phyloP scores from a whole-genome alignment of 2,329 filamentous ascomycete genomes.

The Thelonectria olida region DNA sequence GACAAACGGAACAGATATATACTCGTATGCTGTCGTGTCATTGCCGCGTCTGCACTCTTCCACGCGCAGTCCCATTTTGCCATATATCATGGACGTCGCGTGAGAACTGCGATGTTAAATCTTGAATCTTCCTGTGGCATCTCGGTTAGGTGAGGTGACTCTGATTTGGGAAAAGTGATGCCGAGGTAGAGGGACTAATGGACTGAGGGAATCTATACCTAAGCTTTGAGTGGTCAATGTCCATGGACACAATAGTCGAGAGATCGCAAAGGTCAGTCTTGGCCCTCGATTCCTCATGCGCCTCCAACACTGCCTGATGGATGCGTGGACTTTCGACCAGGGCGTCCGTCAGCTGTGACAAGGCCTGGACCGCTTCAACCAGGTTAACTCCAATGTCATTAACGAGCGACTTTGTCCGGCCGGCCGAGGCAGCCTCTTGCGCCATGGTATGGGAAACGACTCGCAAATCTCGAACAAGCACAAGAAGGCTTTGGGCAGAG shows the following conservation, averaged over 20 bases:
- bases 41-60: too few relatives aligned
- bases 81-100: conserved; percentile 29
- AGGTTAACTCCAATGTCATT: conserved; percentile 49
- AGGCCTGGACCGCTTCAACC: conserved; percentile 42
- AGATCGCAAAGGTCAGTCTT: conserved; percentile 42
- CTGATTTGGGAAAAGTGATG: neutral
- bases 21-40: too few relatives aligned
- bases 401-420: conserved; percentile 38
- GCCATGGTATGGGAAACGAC: conserved; percentile 23
- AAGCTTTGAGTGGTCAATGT: conserved; percentile 38
- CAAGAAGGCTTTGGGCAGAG: conserved; percentile 22
- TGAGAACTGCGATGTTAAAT: conserved; percentile 32
- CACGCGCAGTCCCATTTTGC: neutral
- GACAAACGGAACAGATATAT: too few relatives aligned
- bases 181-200: too few relatives aligned
- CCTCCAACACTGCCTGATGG: conserved; percentile 38
- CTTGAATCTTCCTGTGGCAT: conserved; percentile 28
- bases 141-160: neutral
- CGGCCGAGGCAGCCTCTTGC: conserved; percentile 13
- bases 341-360: conserved; percentile 44
- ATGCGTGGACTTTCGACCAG: conserved; percentile 45
- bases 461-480: conserved; percentile 24
- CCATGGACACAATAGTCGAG: conserved; percentile 41
- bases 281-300: conserved; percentile 40
- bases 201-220: too few relatives aligned